phyloP scores from a whole-genome alignment of 2,329 filamentous ascomycete genomes.

The Colletotrichum camelliae region DNA sequence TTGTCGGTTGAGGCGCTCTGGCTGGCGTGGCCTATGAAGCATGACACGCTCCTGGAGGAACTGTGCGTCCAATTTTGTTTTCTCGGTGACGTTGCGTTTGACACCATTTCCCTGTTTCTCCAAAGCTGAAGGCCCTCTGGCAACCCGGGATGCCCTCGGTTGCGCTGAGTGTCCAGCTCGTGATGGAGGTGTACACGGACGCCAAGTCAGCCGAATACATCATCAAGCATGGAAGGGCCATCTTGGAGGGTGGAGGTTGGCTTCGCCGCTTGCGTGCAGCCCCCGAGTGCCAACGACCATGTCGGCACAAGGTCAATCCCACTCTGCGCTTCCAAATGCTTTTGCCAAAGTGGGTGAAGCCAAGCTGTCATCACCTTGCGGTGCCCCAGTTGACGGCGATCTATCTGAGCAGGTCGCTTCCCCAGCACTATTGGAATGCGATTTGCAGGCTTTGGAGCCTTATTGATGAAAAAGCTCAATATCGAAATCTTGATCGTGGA shows the following conservation, averaged over 20 bases:
- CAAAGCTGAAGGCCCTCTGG: neutral
- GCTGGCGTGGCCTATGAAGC: neutral
- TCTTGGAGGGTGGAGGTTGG: neutral
- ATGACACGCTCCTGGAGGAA: neutral
- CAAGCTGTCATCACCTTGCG: slow-evolving; percentile 5
- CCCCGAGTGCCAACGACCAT: neutral
- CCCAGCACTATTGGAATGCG: neutral
- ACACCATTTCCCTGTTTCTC: neutral
- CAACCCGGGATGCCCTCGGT: slow-evolving; percentile 10
- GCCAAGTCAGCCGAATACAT: slow-evolving; percentile 12
- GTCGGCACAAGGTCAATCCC: slow-evolving; percentile 14
- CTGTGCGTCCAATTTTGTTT: neutral
- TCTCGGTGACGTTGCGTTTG: neutral
- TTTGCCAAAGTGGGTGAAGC: neutral
- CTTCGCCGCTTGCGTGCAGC: slow-evolving; percentile 16
- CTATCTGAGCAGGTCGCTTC: neutral
- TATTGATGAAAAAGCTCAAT: neutral
- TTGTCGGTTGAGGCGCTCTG: slow-evolving; percentile 7
- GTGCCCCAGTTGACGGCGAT: neutral
- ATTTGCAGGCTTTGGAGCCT: neutral
- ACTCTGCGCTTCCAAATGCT: neutral
- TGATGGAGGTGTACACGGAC: slow-evolving; percentile 9
- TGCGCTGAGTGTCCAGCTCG: neutral
- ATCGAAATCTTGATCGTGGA: neutral
- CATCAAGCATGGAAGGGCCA: neutral